Percentiles rank a stretch among this genome's conserved stretches.
Evolutionary conservation across 495 filamentous ascomycete species (phyloP).

Genomic region (Podospora didyma): DNA sequence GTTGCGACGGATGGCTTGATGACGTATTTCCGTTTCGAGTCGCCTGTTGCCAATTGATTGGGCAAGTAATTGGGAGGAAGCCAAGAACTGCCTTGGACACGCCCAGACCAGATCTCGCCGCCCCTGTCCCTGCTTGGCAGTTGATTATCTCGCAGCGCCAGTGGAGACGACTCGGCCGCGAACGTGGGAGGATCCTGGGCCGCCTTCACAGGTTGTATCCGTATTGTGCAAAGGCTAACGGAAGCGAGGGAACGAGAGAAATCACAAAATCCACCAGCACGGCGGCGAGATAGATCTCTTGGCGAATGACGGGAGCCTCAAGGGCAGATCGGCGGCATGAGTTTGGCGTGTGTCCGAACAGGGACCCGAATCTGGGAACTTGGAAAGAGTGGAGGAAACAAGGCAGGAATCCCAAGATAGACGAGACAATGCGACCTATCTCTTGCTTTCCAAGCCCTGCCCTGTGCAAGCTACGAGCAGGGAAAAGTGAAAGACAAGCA

Average conservation of each 20-base stretch:
- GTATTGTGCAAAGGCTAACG: no score
- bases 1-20: constrained; percentile 5
- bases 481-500: no score
- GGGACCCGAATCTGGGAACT: background rate
- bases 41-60: no score
- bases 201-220: no score
- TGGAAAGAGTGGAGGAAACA: background rate
- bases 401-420: background rate
- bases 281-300: background rate
- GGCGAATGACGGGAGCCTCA: background rate
- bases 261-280: no score
- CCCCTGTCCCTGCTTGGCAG: background rate
- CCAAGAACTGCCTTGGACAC: background rate
- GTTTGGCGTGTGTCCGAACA: background rate
- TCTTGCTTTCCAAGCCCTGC: background rate
- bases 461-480: no score
- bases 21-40: constrained; percentile 15
- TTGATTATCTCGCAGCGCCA: background rate
- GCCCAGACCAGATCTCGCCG: background rate
- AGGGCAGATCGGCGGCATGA: background rate
- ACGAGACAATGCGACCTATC: background rate
- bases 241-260: no score
- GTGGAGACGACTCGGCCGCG: no score
- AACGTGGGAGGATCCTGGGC: no score
- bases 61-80: no score